These are phyloP conservation scores for Hordeum vulgare DNA, from an alignment of 176 grass and related monocot species.

Conservation along the genomic window MorexV3_pseudomolecules_assembly NC_058522.1:521768853-521769352, in stretches of 20 bases:
- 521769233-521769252: constrained; percentile 95
- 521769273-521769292: constrained; percentile 80
- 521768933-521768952: constrained; percentile 10
- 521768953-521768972: constrained; percentile 15
- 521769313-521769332: background rate
- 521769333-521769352: too few relatives aligned
- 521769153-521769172: constrained; percentile 87
- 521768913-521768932: background rate
- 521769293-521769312: constrained; percentile 3
- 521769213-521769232: constrained; percentile 99
- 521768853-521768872: background rate
- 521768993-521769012: background rate
- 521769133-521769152: constrained; percentile 97
- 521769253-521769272: constrained; percentile 91
- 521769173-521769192: constrained; percentile 89
- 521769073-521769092: background rate
- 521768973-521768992: background rate
- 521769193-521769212: constrained; percentile 99
- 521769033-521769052: constrained; percentile 10
- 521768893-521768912: constrained; percentile 26
- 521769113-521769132: constrained; percentile 40
- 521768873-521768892: constrained; percentile 22
- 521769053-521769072: constrained; percentile 1
- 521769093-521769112: background rate
- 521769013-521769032: background rate